These are phyloP conservation scores for Colletotrichum sp. DNA, from an alignment of 2,329 filamentous ascomycete genomes.

Conservation along the genomic window DNA sequence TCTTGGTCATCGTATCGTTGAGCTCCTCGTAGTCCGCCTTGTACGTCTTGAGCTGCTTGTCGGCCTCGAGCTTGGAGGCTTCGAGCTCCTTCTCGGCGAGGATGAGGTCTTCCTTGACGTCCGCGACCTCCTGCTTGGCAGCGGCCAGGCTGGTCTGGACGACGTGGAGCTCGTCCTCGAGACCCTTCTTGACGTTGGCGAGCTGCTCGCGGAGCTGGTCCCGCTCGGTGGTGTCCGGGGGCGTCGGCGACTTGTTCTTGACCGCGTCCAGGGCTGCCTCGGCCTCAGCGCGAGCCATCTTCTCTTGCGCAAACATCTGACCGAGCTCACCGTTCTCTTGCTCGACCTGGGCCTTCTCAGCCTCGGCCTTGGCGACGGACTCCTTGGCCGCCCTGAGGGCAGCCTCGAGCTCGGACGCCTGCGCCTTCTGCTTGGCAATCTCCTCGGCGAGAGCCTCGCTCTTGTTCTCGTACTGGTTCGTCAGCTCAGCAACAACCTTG, in stretches of 20 bases:
- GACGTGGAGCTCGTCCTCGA: conserved; percentile 47
- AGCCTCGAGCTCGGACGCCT: conserved; percentile 34
- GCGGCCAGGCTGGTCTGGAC: conserved; percentile 37
- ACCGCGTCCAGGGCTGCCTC: conserved; percentile 65
- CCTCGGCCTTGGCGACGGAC: conserved; percentile 32
- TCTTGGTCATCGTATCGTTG: conserved; percentile 64
- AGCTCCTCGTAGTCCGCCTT: conserved; percentile 67
- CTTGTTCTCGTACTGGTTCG: conserved; percentile 41
- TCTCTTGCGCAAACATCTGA: conserved; percentile 61
- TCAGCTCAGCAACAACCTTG: conserved; percentile 44
- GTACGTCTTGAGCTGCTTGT: conserved; percentile 58
- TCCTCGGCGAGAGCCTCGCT: conserved; percentile 31
- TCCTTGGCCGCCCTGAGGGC: conserved; percentile 39
- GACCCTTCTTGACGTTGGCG: conserved; percentile 49
- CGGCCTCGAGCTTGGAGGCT: conserved; percentile 54
- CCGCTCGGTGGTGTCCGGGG: conserved; percentile 56
- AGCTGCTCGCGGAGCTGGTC: conserved; percentile 59
- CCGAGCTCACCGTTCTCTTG: conserved; percentile 55
- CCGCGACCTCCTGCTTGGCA: conserved; percentile 36
- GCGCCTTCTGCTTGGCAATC: conserved; percentile 33
- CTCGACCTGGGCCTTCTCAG: conserved; percentile 47
- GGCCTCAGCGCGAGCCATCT: conserved; percentile 64
- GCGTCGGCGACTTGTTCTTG: conserved; percentile 57
- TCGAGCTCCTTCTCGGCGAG: conserved; percentile 59
- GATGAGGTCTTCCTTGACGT: conserved; percentile 47